A percentile compares a stretch with the other conserved stretches of the same genome.
These are phyloP conservation scores for Cladosporium cucumerinum DNA, from an alignment of 2,329 filamentous ascomycete species.

Conservation along the genomic window DNA sequence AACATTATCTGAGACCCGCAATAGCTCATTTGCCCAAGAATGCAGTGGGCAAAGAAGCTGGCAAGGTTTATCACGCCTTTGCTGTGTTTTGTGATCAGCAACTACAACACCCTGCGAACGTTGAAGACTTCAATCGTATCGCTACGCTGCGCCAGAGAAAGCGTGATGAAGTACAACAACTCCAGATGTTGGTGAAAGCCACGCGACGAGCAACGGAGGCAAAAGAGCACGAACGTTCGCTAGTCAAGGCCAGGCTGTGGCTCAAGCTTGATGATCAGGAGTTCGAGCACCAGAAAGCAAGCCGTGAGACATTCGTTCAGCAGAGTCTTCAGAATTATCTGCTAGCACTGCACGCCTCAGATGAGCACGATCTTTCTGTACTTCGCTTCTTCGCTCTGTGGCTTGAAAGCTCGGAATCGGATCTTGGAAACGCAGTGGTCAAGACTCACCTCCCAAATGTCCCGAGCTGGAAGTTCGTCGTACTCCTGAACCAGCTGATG, in stretches of 20 bases:
- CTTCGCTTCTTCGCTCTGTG: slow-evolving; percentile 91
- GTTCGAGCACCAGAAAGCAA: slow-evolving; percentile 72
- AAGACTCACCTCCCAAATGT: slow-evolving; percentile 67
- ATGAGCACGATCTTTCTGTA: slow-evolving; percentile 84
- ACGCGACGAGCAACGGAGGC: slow-evolving; percentile 44
- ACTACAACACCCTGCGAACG: slow-evolving; percentile 76
- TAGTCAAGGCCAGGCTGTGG: slow-evolving; percentile 78
- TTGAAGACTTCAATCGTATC: slow-evolving; percentile 80
- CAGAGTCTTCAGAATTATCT: slow-evolving; percentile 93
- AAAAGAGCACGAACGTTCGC: slow-evolving; percentile 56
- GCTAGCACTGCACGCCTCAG: slow-evolving; percentile 76
- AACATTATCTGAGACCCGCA: slow-evolving; percentile 78
- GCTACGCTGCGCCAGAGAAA: slow-evolving; percentile 77
- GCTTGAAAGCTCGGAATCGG: slow-evolving; percentile 79
- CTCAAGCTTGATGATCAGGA: slow-evolving; percentile 87
- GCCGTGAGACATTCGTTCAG: slow-evolving; percentile 76
- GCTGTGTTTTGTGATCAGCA: slow-evolving; percentile 94
- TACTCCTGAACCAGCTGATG: slow-evolving; percentile 91
- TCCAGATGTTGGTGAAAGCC: slow-evolving; percentile 58
- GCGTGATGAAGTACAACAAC: slow-evolving; percentile 71
- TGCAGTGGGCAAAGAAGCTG: slow-evolving; percentile 67
- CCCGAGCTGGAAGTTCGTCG: slow-evolving; percentile 85
- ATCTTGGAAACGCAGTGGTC: slow-evolving; percentile 74
- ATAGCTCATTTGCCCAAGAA: slow-evolving; percentile 73
- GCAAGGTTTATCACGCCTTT: slow-evolving; percentile 90